Conservation (phyloP, 768 basidiomycete genomes). For the Austroboletus eburneus region DNA sequence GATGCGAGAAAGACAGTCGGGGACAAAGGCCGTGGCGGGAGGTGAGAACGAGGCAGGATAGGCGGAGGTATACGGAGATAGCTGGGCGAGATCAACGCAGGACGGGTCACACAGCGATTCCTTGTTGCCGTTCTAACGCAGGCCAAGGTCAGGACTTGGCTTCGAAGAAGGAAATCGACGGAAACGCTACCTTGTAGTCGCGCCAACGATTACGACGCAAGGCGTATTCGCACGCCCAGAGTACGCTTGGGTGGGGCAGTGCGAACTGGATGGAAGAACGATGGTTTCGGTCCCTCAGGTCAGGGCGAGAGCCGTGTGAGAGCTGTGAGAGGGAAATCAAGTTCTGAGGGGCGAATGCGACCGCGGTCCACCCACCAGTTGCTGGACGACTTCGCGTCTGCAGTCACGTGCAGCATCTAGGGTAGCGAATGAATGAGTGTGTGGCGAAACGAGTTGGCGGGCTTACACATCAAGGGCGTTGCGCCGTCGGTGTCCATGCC, state of each 20-base stretch:
- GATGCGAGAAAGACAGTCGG: slow-evolving; percentile 38
- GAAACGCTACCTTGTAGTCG: slow-evolving; percentile 47
- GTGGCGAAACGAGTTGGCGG: not conserved
- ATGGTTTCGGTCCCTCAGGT: slow-evolving; percentile 67
- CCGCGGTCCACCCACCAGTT: slow-evolving; percentile 46
- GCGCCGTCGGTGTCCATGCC: slow-evolving; percentile 72
- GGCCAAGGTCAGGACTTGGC: slow-evolving; percentile 1
- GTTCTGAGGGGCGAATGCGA: too few species aligned
- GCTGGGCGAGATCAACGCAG: slow-evolving; percentile 13
- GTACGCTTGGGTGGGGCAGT: slow-evolving; percentile 52
- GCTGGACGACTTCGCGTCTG: slow-evolving; percentile 58
- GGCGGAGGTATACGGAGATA: slow-evolving; percentile 26
- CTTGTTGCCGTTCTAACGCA: slow-evolving; percentile 30
- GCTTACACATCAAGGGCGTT: slow-evolving; percentile 82
- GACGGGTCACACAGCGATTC: slow-evolving; percentile 24
- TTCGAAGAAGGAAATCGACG: not conserved
- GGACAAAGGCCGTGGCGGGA: slow-evolving; percentile 32
- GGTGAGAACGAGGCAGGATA: slow-evolving; percentile 27
- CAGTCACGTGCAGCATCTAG: slow-evolving; percentile 77
- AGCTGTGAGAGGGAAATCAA: slow-evolving; percentile 33
- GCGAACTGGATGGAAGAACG: slow-evolving; percentile 71
- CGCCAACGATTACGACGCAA: slow-evolving; percentile 59
- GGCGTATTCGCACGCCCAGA: slow-evolving; percentile 68
- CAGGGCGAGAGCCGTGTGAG: slow-evolving; percentile 66
- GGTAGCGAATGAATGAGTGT: not conserved